These are phyloP conservation scores for Extremus antarcticus DNA, from an alignment of 495 filamentous ascomycete genomes.

Conservation along the genomic window DNA sequence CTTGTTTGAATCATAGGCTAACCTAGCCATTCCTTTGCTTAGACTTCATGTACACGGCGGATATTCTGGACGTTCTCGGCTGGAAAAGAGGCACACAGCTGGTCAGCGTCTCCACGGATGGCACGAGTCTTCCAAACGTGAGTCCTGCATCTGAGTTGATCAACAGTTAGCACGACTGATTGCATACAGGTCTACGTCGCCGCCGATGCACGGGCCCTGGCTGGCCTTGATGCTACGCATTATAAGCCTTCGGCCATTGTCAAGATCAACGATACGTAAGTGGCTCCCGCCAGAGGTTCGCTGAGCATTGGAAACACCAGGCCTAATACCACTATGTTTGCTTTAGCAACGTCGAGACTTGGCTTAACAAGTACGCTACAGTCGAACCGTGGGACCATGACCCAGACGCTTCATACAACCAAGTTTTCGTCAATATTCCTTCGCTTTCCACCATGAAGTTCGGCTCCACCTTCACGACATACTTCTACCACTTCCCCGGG, in stretches of 20 bases:
- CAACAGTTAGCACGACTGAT: slow-evolving; percentile 4
- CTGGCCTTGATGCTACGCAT: background rate
- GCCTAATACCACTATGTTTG: background rate
- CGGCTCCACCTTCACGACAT: background rate
- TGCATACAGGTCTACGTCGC: background rate
- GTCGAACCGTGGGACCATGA: slow-evolving; percentile 25
- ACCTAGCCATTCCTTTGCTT: slow-evolving; percentile 18
- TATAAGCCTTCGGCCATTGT: slow-evolving; percentile 19
- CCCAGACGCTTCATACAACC: slow-evolving; percentile 31
- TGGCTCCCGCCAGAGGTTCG: background rate
- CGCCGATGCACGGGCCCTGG: background rate
- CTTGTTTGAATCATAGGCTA: no score
- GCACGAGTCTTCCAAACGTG: slow-evolving; percentile 29
- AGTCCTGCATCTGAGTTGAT: slow-evolving; percentile 27
- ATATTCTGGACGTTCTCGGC: slow-evolving; percentile 31
- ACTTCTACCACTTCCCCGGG: background rate
- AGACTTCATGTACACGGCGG: slow-evolving; percentile 36
- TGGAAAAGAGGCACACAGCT: slow-evolving; percentile 22
- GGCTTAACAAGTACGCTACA: slow-evolving; percentile 3
- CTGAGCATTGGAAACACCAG: background rate
- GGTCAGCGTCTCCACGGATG: slow-evolving; percentile 32
- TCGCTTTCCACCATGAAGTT: background rate
- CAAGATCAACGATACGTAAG: slow-evolving; percentile 30
- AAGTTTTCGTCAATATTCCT: slow-evolving; percentile 16
- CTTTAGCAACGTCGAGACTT: slow-evolving; percentile 10